These are phyloP conservation scores for Amphibolis antarctica DNA, from an alignment of 106 monocot species.

Conservation along the genomic window DNA sequence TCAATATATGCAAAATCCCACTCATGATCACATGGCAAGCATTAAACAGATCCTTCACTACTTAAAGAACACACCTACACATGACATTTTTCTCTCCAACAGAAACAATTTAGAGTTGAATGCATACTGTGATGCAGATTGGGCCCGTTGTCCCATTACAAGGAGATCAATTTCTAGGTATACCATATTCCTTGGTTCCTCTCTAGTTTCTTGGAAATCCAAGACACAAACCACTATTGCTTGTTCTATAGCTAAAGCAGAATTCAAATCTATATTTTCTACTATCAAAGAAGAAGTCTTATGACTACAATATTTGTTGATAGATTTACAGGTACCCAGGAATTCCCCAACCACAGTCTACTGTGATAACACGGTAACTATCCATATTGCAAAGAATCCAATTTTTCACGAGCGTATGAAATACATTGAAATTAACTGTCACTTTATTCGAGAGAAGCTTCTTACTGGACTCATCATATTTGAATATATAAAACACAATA, in stretches of 20 bases:
- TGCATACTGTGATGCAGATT: too few species aligned
- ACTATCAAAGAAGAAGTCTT: constrained; percentile 2
- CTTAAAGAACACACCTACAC: too few species aligned
- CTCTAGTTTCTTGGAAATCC: too few species aligned
- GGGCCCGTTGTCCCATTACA: too few species aligned
- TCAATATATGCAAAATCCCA: not conserved
- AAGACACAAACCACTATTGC: constrained; percentile 4
- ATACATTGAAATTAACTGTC: too few species aligned
- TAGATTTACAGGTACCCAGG: not conserved
- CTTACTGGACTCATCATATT: not conserved
- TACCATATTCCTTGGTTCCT: constrained; percentile 4
- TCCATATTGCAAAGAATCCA: too few species aligned
- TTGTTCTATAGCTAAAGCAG: constrained; percentile 1
- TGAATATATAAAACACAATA: not conserved
- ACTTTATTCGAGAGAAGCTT: not conserved
- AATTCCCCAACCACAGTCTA: not conserved
- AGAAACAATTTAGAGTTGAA: not conserved
- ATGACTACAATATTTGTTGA: not conserved
- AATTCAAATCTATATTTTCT: not conserved
- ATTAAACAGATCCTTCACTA: not conserved
- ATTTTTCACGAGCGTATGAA: too few species aligned
- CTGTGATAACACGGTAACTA: not conserved
- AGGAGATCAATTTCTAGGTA: constrained; percentile 1
- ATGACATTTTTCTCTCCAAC: not conserved
- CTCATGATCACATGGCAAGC: not conserved